Evolutionary conservation across 306 rosid genomes (phyloP).

Genomic region (Corylus avellana): DNA sequence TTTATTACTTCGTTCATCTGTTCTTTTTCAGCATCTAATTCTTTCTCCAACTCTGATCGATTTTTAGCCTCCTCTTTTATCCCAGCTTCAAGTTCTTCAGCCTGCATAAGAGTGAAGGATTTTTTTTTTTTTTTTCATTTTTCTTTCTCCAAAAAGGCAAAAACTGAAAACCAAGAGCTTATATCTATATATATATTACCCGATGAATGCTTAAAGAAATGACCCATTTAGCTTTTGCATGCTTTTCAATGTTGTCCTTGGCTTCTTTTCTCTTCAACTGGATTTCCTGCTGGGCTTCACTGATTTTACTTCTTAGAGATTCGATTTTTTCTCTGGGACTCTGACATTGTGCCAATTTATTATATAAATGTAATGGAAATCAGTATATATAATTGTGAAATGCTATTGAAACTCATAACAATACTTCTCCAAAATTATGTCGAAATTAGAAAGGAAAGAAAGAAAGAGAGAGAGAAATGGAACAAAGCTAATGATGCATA

Average conservation of each 20-base stretch:
- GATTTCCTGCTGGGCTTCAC: conserved; percentile 45
- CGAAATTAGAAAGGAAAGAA: background rate
- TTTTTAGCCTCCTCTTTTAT: conserved; percentile 41
- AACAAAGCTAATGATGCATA: background rate
- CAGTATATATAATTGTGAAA: background rate
- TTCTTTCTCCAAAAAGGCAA: too few species aligned
- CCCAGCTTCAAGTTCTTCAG: conserved; percentile 47
- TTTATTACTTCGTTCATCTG: conserved; percentile 30
- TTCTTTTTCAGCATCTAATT: conserved; percentile 42
- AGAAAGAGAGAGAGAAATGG: background rate
- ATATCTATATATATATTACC: conserved; percentile 33
- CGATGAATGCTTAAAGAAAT: conserved; percentile 56
- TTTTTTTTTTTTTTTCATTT: background rate
- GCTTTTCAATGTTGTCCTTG: conserved; percentile 45
- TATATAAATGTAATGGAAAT: conserved; percentile 2
- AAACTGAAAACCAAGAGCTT: background rate
- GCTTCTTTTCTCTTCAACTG: conserved; percentile 56
- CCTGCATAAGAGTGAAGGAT: conserved; percentile 33
- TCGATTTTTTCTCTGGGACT: conserved; percentile 45
- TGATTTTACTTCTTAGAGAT: conserved; percentile 35
- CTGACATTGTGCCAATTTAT: conserved; percentile 32
- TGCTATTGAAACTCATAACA: background rate
- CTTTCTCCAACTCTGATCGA: conserved; percentile 42
- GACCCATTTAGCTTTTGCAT: conserved; percentile 70
- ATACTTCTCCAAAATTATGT: background rate